phyloP scores from a whole-genome alignment of 2,329 filamentous ascomycete species.

The Pseudogymnoascus sp. region DNA sequence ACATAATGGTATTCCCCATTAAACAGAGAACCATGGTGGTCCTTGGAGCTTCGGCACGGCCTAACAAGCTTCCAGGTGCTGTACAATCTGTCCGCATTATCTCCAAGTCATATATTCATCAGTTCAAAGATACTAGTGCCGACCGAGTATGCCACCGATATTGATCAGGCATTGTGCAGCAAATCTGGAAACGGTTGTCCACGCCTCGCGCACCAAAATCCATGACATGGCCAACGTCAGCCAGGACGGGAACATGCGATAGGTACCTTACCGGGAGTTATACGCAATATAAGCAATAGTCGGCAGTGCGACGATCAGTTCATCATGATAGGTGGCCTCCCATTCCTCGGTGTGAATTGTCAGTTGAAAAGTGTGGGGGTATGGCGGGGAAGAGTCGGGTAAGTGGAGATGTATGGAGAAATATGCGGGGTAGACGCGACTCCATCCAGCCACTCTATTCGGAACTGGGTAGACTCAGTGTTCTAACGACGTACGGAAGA shows the following conservation, averaged over 20 bases:
- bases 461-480: background rate
- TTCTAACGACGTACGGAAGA: background rate
- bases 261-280: background rate
- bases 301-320: background rate
- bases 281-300: background rate
- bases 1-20: background rate
- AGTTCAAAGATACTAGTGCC: background rate
- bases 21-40: background rate
- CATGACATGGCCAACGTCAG: background rate
- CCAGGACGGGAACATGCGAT: background rate
- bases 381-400: background rate
- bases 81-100: background rate
- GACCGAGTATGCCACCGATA: background rate
- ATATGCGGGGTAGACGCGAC: slow-evolving; percentile 1
- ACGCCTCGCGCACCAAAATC: background rate
- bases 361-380: background rate
- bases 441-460: background rate
- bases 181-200: background rate
- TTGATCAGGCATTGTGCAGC: background rate
- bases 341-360: background rate
- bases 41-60: background rate
- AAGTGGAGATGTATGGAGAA: background rate
- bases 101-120: background rate
- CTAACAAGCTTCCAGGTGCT: background rate
- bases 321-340: slow-evolving; percentile 1